Conservation (phyloP, 139 green algal genomes). For the Mesotaenium endlicherianum region DNA sequence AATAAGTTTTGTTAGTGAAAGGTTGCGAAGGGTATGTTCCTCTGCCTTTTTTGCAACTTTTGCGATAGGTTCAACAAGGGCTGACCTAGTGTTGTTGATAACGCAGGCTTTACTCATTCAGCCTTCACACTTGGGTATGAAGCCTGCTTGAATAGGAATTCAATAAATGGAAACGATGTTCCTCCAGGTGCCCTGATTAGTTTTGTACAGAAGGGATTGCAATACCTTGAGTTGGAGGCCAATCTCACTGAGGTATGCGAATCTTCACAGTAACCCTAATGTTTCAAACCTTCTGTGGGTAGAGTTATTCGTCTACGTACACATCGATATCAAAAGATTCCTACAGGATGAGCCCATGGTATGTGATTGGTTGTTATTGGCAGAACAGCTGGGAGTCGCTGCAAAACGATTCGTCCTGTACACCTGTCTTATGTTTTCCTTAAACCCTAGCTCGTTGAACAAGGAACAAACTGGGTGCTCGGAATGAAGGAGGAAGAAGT, state of each 20-base stretch:
- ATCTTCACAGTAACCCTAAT: not conserved
- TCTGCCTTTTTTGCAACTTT: not conserved
- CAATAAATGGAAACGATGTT: conserved; percentile 78
- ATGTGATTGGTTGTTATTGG: too few species aligned
- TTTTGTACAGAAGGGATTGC: conserved; percentile 94
- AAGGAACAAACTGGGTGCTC: too few species aligned
- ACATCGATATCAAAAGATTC: too few species aligned
- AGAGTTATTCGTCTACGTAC: not conserved
- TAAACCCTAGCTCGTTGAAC: too few species aligned
- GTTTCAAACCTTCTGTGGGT: not conserved
- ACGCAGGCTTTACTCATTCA: conserved; percentile 83
- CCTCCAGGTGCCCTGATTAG: conserved; percentile 86
- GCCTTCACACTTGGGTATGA: conserved; percentile 93
- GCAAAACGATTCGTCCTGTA: too few species aligned
- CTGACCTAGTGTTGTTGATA: not conserved
- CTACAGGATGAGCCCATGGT: too few species aligned
- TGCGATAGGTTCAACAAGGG: not conserved
- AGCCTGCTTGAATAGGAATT: conserved; percentile 62
- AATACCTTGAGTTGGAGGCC: conserved; percentile 96
- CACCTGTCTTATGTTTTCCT: too few species aligned
- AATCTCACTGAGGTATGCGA: conserved; percentile 82
- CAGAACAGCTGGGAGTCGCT: too few species aligned
- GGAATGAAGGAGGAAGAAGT: too few species aligned
- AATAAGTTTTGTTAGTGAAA: not conserved
- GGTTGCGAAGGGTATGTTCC: not conserved